Conservation (phyloP, 2,329 filamentous ascomycete genomes). For the Sporothrix euskadiensis region DNA sequence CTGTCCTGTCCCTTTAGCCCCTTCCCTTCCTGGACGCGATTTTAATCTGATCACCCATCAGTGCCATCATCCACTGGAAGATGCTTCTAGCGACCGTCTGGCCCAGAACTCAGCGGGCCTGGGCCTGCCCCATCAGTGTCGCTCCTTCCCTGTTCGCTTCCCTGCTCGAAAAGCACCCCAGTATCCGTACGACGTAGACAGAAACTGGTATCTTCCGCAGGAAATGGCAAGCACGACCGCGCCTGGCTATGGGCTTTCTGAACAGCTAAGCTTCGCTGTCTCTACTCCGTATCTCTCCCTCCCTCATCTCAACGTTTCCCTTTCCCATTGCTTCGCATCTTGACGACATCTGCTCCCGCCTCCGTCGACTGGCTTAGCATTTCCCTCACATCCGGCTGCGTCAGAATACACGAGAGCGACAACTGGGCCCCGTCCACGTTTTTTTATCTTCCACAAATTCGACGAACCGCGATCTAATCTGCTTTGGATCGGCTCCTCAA, state of each 20-base stretch:
- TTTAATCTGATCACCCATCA: background rate
- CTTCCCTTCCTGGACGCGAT: constrained; percentile 1
- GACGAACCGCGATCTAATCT: background rate
- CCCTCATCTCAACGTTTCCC: constrained; percentile 2
- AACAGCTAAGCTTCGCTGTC: constrained; percentile 20
- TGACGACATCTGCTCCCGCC: background rate
- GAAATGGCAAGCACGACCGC: constrained; percentile 8
- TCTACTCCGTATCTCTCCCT: constrained; percentile 20
- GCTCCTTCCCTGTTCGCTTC: constrained; percentile 17
- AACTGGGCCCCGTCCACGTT: background rate
- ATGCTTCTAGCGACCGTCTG: background rate
- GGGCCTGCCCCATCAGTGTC: background rate
- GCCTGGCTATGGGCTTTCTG: constrained; percentile 8
- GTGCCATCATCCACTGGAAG: background rate
- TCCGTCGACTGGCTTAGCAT: constrained; percentile 16
- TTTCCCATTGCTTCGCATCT: background rate
- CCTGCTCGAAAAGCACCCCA: background rate
- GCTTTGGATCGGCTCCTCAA: constrained; percentile 6
- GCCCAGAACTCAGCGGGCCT: background rate
- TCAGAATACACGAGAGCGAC: background rate
- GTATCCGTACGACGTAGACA: constrained; percentile 12
- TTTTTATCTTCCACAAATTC: background rate
- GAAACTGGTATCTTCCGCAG: constrained; percentile 12
- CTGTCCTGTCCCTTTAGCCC: background rate
- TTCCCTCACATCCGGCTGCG: background rate